Percentiles rank a stretch among this genome's conserved stretches.
Evolutionary conservation across 257 asterid genomes (phyloP).

Genomic region (Nicotiana paniculata): DNA sequence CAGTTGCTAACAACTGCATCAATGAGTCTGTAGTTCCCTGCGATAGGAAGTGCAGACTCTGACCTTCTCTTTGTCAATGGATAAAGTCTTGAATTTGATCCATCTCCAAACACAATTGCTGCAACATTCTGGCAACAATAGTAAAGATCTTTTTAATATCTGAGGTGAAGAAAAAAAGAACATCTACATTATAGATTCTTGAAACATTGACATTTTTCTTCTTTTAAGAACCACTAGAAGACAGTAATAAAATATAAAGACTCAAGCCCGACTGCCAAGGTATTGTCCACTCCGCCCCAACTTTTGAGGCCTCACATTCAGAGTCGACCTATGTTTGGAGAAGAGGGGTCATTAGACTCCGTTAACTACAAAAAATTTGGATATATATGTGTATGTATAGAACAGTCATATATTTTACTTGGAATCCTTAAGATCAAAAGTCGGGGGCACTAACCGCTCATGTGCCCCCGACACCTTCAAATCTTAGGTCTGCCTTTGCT

Average conservation of each 20-base stretch:
- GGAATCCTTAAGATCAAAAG: too few species aligned
- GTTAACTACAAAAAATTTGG: too few species aligned
- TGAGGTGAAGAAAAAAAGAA: background rate
- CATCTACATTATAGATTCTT: background rate
- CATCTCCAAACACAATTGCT: slow-evolving; percentile 88
- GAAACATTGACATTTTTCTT: background rate
- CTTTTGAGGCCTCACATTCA: background rate
- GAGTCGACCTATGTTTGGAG: too few species aligned
- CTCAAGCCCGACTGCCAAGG: background rate
- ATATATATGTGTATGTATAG: too few species aligned
- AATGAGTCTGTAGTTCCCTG: slow-evolving; percentile 70
- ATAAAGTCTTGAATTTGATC: slow-evolving; percentile 55
- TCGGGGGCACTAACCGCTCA: too few species aligned
- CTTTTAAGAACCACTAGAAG: background rate
- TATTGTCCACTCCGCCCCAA: background rate
- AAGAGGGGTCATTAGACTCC: too few species aligned
- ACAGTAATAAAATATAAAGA: background rate
- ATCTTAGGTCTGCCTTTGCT: too few species aligned
- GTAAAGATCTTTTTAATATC: slow-evolving; percentile 22
- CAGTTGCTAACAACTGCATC: slow-evolving; percentile 91
- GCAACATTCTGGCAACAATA: slow-evolving; percentile 67
- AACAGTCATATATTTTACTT: too few species aligned
- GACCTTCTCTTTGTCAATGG: slow-evolving; percentile 78
- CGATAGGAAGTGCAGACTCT: slow-evolving; percentile 82
- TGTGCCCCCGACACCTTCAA: too few species aligned